Evolutionary conservation across 306 rosid species (phyloP).

Genomic region (Abrus precatorius): DNA sequence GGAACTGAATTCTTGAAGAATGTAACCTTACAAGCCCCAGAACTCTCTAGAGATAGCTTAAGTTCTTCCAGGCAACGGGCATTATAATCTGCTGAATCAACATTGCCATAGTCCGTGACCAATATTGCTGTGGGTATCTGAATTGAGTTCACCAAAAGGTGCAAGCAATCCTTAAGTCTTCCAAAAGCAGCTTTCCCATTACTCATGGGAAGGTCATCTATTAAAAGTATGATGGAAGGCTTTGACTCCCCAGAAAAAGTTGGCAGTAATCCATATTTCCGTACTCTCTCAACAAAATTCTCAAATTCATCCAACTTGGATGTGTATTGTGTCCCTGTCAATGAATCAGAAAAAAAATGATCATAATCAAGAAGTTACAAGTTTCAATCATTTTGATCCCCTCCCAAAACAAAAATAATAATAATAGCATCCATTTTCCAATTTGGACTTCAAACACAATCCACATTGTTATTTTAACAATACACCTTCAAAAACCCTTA

Average conservation of each 20-base stretch:
- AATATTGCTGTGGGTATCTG: slow-evolving; percentile 85
- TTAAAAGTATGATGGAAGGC: slow-evolving; percentile 70
- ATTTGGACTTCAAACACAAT: slow-evolving; percentile 25
- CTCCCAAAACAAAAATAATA: background rate
- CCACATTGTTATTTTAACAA: slow-evolving; percentile 29
- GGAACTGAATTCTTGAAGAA: slow-evolving; percentile 53
- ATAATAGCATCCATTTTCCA: slow-evolving; percentile 15
- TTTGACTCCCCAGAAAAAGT: slow-evolving; percentile 66
- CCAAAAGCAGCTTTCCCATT: slow-evolving; percentile 72
- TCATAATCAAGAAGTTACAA: slow-evolving; percentile 34
- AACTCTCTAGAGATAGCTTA: slow-evolving; percentile 71
- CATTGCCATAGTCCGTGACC: slow-evolving; percentile 73
- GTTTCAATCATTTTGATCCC: slow-evolving; percentile 11
- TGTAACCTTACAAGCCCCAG: slow-evolving; percentile 99
- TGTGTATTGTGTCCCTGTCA: slow-evolving; percentile 72
- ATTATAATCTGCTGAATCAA: slow-evolving; percentile 74
- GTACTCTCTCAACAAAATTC: slow-evolving; percentile 78
- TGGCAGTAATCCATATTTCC: slow-evolving; percentile 79
- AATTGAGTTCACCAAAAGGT: slow-evolving; percentile 71
- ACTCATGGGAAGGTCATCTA: slow-evolving; percentile 88
- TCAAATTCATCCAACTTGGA: slow-evolving; percentile 96
- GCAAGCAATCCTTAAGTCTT: slow-evolving; percentile 76
- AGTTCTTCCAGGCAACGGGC: slow-evolving; percentile 68
- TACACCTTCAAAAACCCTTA: slow-evolving; percentile 26
- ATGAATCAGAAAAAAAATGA: slow-evolving; percentile 37